Base-by-base conservation (phyloP, 768 basidiomycete species). In the Macrocybe gigantea region DNA sequence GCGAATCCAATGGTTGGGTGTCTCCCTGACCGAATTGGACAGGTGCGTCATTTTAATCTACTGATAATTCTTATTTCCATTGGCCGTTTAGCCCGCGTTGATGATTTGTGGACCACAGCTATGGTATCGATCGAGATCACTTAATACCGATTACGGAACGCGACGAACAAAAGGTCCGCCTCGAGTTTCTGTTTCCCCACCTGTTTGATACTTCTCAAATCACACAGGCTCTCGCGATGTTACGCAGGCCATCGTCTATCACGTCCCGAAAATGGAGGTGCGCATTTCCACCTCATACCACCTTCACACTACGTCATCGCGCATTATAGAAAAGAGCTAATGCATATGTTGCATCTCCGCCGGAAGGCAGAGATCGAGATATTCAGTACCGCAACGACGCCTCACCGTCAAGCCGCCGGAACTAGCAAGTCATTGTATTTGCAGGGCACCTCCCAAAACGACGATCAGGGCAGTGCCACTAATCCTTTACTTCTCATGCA, bases 321-420 rank as follows among this genome's bases (percentile, higher is more conserved):
- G 33, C 33, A 38, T 44, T 47, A 47, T 61, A 94, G 93, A 66
- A 83, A 80, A 53, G 92, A 95, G 58, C 78, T 97, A 2, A 73
- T 74, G 62, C 72, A 80, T 53, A 90, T 96, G 78, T 64, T 97
- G 33, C 82, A 88, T 59, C 71, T 67, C 5, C 79, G 88, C n/a
- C 80, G 83, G 39, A 97, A 97, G 65, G 94, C 94, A 3, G 95
- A 98, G 65, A 94, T 94, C 41, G 91, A 98, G 60, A 73, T 88
- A 37, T 59, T 90, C 32, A 33, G 22, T 33, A 65, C 65, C 9
- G 57, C 54, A 10, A 58, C 51, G 15, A 49, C 44, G 37, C 8
- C 52, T 14, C 39, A 33, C 33, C 33, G 32, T 33, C 29, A 38
- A 34, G 35, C 45, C 40, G 33, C 35, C 40, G 22, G 22, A 4